Evolutionary conservation across 768 basidiomycete species (phyloP).

Genomic region (Suillus hirtellus): DNA sequence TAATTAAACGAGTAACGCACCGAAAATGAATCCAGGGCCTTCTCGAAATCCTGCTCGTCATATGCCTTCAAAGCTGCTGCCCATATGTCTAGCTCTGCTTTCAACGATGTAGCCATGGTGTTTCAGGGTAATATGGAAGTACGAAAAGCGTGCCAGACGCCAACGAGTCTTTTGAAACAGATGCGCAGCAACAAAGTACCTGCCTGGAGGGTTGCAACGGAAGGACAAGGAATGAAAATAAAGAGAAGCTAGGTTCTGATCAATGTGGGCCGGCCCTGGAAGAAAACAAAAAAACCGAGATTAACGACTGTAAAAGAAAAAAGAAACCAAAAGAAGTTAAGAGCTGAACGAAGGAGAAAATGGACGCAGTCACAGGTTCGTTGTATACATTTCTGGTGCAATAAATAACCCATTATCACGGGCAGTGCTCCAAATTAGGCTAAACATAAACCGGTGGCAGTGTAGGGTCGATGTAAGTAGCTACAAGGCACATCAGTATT

Average conservation of each 20-base stretch:
- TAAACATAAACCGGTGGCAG: slow-evolving; percentile 1
- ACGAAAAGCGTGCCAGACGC: slow-evolving; percentile 30
- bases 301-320: neutral
- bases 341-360: slow-evolving; percentile 1
- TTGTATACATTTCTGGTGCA: neutral
- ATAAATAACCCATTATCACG: slow-evolving; percentile 1
- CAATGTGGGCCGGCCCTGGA: neutral
- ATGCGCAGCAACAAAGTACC: slow-evolving; percentile 6
- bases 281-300: neutral
- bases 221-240: slow-evolving; percentile 1
- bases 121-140: neutral
- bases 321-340: neutral
- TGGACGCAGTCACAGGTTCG: neutral
- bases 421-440: neutral
- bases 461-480: neutral
- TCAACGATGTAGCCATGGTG: slow-evolving; percentile 47
- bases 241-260: neutral
- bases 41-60: slow-evolving; percentile 80
- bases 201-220: neutral
- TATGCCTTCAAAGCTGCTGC: slow-evolving; percentile 85
- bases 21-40: slow-evolving; percentile 72
- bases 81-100: slow-evolving; percentile 84
- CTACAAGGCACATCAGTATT: neutral
- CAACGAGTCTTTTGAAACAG: slow-evolving; percentile 17
- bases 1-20: slow-evolving; percentile 40